Evolutionary conservation across 179 eudicot genomes (phyloP), one percentile per base, ranked within the genome.

Genomic region (Silene vulgaris): DNA sequence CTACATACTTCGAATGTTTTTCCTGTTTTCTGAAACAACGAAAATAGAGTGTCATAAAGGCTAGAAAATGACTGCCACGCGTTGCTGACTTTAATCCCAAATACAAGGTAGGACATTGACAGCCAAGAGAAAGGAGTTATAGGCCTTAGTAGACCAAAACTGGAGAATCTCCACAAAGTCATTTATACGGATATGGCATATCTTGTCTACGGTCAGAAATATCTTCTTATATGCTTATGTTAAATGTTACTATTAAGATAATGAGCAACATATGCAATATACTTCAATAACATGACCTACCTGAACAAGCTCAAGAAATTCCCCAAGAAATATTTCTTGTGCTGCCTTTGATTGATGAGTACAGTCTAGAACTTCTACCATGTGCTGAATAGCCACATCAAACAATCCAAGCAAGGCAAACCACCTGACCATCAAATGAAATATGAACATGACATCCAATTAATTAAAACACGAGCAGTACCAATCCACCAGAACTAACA

Each of bases 301-400:
- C 99, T 95, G 90, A 71, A 95, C 88, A 83, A 90, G 88, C 78
- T 87, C 84, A 75, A 95, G 86, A 76, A 92, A 95, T 65, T 90
- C 97, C 76, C 86, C 84, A 62, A 95, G 89, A 82, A 95, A 90
- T 83, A 88, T 77, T 84, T 95, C 99, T 82, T 95, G 99, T 48
- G 90, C 89, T 30, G 88, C 76, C 84, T 90, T 90, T 20, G 97
- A 89, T 82, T 95, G 97, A 89, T 90, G 93, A 75, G 86, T 84
- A 85, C 99, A 95, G 56, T 91, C 93, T 65, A 95, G 86, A 69
- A 92, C 86, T 83, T 92, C 97, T 75, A 90, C 73, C 86, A 90
- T 88, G 81, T 95, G 89, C 76, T 87, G 86, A 80, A 95, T 84
- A 78, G 97, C 95, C 76, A 88, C 93, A 80, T 95, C 96, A 82